Evolutionary conservation across 1,284 basidiomycete species (phyloP).

Genomic region (Leucoagaricus sp.): DNA sequence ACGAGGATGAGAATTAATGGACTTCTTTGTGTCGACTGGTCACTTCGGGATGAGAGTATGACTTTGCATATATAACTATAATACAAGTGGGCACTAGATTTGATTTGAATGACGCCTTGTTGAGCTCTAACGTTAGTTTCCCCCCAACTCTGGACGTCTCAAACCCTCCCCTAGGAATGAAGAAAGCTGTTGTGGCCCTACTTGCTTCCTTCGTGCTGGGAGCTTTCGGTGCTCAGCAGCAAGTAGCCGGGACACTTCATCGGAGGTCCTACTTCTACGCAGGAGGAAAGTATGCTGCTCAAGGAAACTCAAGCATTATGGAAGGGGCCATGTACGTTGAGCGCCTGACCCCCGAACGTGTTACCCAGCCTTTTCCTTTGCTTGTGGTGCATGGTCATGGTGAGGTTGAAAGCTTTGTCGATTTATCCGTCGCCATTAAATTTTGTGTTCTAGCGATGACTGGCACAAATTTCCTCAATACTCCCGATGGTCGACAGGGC

Average conservation of each 20-base stretch:
- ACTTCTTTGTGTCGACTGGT: no score
- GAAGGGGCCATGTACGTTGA: constrained; percentile 51
- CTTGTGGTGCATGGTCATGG: constrained; percentile 47
- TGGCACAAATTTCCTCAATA: constrained; percentile 48
- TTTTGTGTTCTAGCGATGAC: constrained; percentile 41
- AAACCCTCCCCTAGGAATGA: no score
- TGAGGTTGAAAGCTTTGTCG: constrained; percentile 10
- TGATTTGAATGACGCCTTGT: no score
- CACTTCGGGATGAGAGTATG: no score
- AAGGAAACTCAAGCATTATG: constrained; percentile 33
- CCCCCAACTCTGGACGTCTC: no score
- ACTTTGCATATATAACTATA: no score
- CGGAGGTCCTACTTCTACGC: constrained; percentile 46
- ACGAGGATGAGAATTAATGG: no score
- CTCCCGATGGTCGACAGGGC: constrained; percentile 48
- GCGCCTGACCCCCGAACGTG: constrained; percentile 39
- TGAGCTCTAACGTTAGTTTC: no score
- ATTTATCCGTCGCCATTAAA: not conserved
- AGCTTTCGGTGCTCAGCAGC: no score
- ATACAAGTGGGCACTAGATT: no score
- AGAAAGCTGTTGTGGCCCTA: not conserved
- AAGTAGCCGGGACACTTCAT: no score
- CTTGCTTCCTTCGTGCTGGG: not conserved
- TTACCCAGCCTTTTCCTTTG: constrained; percentile 40
- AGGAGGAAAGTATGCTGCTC: constrained; percentile 38